Percentiles rank a stretch among this genome's conserved stretches.
These are phyloP conservation scores for Teratosphaeria pseudoeucalypti DNA, from an alignment of 2,329 filamentous ascomycete species.

Conservation along the genomic window DNA sequence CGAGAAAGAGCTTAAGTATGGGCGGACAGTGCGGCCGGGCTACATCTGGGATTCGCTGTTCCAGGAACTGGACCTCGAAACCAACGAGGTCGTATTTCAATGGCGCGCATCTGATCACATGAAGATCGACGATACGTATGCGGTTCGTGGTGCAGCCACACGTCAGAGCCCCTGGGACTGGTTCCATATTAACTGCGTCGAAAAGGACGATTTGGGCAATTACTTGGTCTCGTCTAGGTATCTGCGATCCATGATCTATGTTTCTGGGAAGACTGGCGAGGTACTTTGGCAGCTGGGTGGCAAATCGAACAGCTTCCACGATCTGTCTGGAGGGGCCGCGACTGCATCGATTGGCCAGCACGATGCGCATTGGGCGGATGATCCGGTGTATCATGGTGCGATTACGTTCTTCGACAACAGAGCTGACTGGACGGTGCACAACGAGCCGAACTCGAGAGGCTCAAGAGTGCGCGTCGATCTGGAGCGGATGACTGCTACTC, in stretches of 20 bases:
- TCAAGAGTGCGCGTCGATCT: conserved; percentile 15
- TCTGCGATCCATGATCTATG: conserved; percentile 36
- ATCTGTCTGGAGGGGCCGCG: conserved; percentile 17
- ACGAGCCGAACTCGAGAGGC: conserved; percentile 11
- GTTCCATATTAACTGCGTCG: conserved; percentile 47
- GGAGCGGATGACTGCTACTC: conserved; percentile 18
- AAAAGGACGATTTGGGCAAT: conserved; percentile 41
- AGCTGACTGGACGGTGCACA: conserved; percentile 26
- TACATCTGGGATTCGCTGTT: conserved; percentile 23
- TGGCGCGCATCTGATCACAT: conserved; percentile 47
- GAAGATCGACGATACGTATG: conserved; percentile 31
- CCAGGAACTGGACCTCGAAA: conserved; percentile 37
- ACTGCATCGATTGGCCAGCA: conserved; percentile 40
- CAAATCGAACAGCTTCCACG: conserved; percentile 19
- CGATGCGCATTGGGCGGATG: conserved; percentile 37
- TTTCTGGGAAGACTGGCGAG: conserved; percentile 38
- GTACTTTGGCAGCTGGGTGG: conserved; percentile 42
- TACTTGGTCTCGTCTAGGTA: conserved; percentile 46
- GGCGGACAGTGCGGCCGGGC: not conserved
- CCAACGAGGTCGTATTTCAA: conserved; percentile 45
- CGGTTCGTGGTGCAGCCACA: conserved; percentile 25
- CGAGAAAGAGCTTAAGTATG: conserved; percentile 7
- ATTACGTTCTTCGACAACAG: conserved; percentile 39
- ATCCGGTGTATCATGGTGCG: conserved; percentile 20
- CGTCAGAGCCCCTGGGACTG: conserved; percentile 40